phyloP scores from a whole-genome alignment of 257 asterid species.

The Ocimum tenuiflorum region DNA sequence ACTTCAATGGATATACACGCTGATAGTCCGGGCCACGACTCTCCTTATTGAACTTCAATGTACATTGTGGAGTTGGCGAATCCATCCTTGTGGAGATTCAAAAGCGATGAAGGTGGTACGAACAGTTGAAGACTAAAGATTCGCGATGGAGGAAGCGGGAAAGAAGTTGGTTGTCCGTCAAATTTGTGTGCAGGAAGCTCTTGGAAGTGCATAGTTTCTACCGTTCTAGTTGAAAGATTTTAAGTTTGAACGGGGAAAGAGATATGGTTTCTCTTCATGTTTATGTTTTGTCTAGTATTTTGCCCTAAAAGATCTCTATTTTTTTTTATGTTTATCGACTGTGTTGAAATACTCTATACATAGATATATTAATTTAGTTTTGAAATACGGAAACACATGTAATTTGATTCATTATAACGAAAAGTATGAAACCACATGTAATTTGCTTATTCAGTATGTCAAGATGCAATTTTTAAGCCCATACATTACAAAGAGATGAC shows the following conservation, averaged over 20 bases:
- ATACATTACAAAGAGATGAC: no score
- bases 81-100: conserved; percentile 5
- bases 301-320: conserved; percentile 2
- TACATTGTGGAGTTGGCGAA: background rate
- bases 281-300: conserved; percentile 10
- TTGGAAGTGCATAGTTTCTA: conserved; percentile 9
- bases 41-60: conserved; percentile 31
- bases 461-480: no score
- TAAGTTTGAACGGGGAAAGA: background rate
- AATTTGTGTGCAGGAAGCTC: conserved; percentile 2
- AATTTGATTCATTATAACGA: no score
- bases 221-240: conserved; percentile 6
- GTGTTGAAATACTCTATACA: conserved; percentile 13
- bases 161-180: background rate
- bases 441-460: no score
- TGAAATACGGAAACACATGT: no score
- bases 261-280: conserved; percentile 13
- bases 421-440: no score
- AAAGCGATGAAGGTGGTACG: background rate
- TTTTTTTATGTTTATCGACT: background rate
- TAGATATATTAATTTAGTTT: conserved; percentile 11
- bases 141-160: background rate
- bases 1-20: conserved; percentile 61
- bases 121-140: background rate
- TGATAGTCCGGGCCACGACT: conserved; percentile 55